Conservation (phyloP, 148 eudicot genomes). For the Suaeda aralocaspica region DNA sequence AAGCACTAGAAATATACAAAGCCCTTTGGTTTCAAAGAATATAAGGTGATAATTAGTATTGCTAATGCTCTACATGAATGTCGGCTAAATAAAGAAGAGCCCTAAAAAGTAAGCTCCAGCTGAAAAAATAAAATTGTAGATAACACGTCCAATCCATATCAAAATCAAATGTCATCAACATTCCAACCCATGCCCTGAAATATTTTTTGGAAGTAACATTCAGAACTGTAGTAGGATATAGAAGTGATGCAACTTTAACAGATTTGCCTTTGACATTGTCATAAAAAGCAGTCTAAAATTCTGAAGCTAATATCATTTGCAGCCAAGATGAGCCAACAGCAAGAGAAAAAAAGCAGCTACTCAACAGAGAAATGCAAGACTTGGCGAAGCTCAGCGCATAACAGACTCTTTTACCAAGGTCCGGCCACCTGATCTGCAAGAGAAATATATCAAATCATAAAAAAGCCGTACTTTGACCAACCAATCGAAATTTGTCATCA, state of each 20-base stretch:
- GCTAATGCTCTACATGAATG: neutral
- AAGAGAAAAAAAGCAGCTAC: neutral
- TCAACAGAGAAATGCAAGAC: neutral
- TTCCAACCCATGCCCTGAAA: neutral
- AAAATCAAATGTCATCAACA: neutral
- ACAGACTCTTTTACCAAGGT: conserved; percentile 82
- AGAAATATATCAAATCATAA: neutral
- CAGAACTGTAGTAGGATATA: conserved; percentile 10
- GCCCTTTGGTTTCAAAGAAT: neutral
- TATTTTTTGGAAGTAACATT: neutral
- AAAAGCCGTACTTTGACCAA: neutral
- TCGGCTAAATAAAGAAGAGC: neutral
- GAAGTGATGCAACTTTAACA: neutral
- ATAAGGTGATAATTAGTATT: neutral
- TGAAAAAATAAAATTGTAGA: neutral
- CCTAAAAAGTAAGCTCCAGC: neutral
- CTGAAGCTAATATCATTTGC: neutral
- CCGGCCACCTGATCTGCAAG: conserved; percentile 81
- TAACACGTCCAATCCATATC: neutral
- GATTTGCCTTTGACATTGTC: neutral
- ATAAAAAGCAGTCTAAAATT: neutral
- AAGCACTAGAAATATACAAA: neutral
- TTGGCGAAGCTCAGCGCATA: conserved; percentile 47
- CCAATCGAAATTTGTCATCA: neutral
- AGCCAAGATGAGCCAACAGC: neutral